A percentile compares a stretch with the other conserved stretches of the same genome.
Evolutionary conservation across 352 stramenopile species (phyloP).

Genomic region (Globisporangium heterothallicum): DNA sequence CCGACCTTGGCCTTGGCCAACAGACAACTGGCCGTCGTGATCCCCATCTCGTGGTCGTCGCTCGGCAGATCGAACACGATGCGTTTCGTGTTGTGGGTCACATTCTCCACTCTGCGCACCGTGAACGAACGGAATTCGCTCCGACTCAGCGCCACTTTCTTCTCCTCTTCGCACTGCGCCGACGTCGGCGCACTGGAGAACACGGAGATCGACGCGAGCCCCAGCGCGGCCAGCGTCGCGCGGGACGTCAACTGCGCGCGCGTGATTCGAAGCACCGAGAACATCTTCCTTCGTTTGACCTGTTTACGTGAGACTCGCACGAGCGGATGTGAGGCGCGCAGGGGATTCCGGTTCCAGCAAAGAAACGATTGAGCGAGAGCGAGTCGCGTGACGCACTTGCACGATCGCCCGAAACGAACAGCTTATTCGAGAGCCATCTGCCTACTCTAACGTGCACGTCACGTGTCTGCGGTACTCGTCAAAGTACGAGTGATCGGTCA

Average conservation of each 20-base stretch:
- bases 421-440: no score
- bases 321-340: no score
- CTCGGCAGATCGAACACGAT: constrained; percentile 62
- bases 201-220: constrained; percentile 34
- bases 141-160: constrained; percentile 49
- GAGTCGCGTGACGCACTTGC: no score
- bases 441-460: no score
- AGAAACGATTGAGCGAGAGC: no score
- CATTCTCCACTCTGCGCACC: constrained; percentile 59
- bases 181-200: constrained; percentile 17
- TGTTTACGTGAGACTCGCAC: no score
- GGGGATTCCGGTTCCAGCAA: no score
- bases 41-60: constrained; percentile 57
- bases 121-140: constrained; percentile 69
- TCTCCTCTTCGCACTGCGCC: constrained; percentile 19
- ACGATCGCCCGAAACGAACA: no score
- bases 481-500: no score
- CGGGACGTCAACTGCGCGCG: constrained; percentile 29
- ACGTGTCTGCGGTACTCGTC: no score
- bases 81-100: constrained; percentile 80
- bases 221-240: constrained; percentile 27
- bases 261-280: constrained; percentile 40
- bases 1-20: constrained; percentile 64
- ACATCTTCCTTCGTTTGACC: no score
- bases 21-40: constrained; percentile 49